A percentile compares a stretch with the other conserved stretches of the same genome.
phyloP scores from a whole-genome alignment of 495 filamentous ascomycete genomes.

The Podospora anserina region DNA sequence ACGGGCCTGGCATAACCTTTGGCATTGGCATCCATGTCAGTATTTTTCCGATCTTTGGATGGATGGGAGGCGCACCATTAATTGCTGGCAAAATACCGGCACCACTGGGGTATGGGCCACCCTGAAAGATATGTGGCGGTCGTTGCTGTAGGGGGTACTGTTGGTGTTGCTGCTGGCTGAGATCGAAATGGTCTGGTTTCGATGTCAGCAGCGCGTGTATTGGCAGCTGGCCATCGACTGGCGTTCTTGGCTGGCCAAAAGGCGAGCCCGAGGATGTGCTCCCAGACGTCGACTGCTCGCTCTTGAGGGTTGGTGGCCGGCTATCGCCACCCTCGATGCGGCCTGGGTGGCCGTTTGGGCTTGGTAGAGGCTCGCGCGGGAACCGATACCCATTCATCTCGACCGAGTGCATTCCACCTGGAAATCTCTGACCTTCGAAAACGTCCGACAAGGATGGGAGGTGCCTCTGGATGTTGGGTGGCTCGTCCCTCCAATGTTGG shows the following conservation, averaged over 20 bases:
- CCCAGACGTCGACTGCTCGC: constrained; percentile 20
- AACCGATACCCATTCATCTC: constrained; percentile 26
- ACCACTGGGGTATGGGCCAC: constrained; percentile 17
- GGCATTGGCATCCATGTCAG: constrained; percentile 17
- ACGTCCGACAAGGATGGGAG: constrained; percentile 39
- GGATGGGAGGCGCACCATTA: constrained; percentile 22
- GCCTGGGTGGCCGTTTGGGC: constrained; percentile 19
- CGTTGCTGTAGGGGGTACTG: constrained; percentile 15
- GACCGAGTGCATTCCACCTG: constrained; percentile 11
- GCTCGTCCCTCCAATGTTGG: constrained; percentile 27
- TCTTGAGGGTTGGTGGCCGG: constrained; percentile 33
- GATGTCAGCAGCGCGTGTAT: constrained; percentile 46
- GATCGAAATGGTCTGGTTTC: constrained; percentile 32
- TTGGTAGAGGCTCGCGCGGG: constrained; percentile 15
- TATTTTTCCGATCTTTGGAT: background rate
- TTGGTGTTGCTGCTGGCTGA: constrained; percentile 18
- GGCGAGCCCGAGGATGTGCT: constrained; percentile 34
- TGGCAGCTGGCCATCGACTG: constrained; percentile 43
- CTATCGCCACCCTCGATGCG: constrained; percentile 14
- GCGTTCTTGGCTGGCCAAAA: constrained; percentile 37
- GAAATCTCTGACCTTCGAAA: constrained; percentile 27
- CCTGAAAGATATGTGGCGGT: constrained; percentile 9
- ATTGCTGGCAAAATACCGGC: constrained; percentile 12
- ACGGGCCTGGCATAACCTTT: constrained; percentile 23
- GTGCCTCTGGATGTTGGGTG: constrained; percentile 24